A percentile compares a stretch with the other conserved stretches of the same genome.
phyloP scores from a whole-genome alignment of 2,329 filamentous ascomycete genomes.

The Alternaria hordeiaustralica region DNA sequence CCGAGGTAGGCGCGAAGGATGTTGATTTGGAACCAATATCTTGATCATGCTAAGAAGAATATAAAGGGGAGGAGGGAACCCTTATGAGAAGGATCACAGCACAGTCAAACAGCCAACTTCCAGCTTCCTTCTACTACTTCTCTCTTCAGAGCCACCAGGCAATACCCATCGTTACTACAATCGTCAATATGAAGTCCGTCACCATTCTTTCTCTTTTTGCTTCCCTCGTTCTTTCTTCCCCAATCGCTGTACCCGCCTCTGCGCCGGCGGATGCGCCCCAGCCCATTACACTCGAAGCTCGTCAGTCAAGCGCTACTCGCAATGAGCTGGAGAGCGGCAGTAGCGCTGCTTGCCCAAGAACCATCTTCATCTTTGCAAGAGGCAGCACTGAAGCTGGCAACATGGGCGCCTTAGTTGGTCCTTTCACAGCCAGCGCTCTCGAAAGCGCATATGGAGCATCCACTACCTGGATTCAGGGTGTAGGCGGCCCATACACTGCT shows the following conservation, averaged over 20 bases:
- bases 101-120: background rate
- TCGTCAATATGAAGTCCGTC: constrained; percentile 7
- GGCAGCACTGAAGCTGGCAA: constrained; percentile 27
- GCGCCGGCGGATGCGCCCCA: background rate
- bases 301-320: constrained; percentile 12
- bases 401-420: constrained; percentile 12
- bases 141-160: background rate
- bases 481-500: constrained; percentile 46
- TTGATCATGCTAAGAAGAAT: background rate
- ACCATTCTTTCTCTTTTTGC: constrained; percentile 3
- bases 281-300: constrained; percentile 2
- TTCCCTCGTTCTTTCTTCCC: constrained; percentile 3
- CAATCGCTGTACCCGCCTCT: constrained; percentile 1
- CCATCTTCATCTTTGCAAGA: constrained; percentile 29
- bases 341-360: constrained; percentile 18
- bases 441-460: constrained; percentile 13
- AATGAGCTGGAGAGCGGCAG: constrained; percentile 24
- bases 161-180: background rate
- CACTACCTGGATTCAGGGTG: constrained; percentile 28
- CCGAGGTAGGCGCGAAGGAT: background rate
- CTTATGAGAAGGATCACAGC: background rate
- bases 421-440: constrained; percentile 18
- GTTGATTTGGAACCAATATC: background rate
- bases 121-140: background rate
- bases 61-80: background rate